phyloP scores from a whole-genome alignment of 257 asterid genomes.

The Solanum okadae region DNA sequence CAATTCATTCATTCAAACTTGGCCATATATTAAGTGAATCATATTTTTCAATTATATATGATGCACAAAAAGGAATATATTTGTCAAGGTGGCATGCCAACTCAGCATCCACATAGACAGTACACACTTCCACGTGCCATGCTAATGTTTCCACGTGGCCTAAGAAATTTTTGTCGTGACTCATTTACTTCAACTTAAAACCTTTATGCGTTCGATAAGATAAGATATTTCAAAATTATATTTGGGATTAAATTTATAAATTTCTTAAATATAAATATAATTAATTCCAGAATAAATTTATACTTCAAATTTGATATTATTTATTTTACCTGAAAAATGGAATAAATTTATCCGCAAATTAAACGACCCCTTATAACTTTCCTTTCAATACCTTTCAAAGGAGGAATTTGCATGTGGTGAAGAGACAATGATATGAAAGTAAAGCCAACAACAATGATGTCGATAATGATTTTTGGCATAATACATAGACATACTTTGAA shows the following conservation, averaged over 20 bases:
- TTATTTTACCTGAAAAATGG: too few species aligned
- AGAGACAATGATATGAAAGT: background rate
- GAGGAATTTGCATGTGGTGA: background rate
- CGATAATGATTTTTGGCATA: too few species aligned
- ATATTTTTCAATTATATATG: background rate
- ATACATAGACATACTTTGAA: too few species aligned
- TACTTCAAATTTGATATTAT: background rate
- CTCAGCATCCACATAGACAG: background rate
- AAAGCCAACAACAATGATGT: background rate
- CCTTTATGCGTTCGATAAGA: too few species aligned
- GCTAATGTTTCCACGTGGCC: background rate
- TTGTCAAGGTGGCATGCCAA: background rate
- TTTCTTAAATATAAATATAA: background rate
- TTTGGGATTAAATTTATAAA: too few species aligned
- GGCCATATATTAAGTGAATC: background rate
- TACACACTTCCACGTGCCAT: background rate
- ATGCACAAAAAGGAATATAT: background rate
- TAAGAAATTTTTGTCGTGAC: background rate
- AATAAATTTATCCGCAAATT: background rate
- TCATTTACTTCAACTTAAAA: too few species aligned
- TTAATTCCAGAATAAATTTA: background rate
- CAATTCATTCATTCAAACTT: background rate
- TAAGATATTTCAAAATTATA: too few species aligned
- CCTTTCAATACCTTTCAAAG: background rate
- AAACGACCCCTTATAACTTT: background rate